phyloP scores from a whole-genome alignment of 169 alveolate species.

The Eimeria maxima region DNA sequence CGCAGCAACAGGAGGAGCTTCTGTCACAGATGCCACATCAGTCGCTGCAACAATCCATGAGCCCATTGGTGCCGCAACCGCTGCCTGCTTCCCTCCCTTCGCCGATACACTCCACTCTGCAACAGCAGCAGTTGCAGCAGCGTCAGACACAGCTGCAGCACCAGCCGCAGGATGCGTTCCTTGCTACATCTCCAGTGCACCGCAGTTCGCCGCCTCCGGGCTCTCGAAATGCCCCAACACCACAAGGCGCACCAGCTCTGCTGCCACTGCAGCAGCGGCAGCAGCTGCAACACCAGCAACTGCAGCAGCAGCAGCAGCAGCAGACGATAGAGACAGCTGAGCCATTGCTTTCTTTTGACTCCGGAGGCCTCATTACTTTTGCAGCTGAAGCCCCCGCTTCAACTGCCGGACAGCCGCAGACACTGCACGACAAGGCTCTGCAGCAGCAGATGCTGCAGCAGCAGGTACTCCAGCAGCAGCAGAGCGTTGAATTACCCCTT shows the following conservation, averaged over 20 bases:
- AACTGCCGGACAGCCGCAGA: background rate
- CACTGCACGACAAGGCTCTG: background rate
- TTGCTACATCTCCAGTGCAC: background rate
- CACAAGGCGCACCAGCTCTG: background rate
- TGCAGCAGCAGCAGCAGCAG: slow-evolving; percentile 50
- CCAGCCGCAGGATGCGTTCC: slow-evolving; percentile 20
- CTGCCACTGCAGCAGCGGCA: slow-evolving; percentile 38
- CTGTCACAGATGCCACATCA: slow-evolving; percentile 1
- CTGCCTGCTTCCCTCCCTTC: background rate
- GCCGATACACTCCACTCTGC: background rate
- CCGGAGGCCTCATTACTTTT: slow-evolving; percentile 38
- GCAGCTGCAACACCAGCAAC: slow-evolving; percentile 46
- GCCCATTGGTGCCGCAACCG: background rate
- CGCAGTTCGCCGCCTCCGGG: background rate
- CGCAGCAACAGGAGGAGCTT: slow-evolving; percentile 11
- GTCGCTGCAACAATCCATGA: background rate
- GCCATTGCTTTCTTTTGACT: background rate
- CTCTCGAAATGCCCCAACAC: background rate
- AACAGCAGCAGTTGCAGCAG: slow-evolving; percentile 3
- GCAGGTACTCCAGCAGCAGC: slow-evolving; percentile 54
- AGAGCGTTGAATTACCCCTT: background rate
- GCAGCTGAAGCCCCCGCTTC: slow-evolving; percentile 56
- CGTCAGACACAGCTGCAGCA: slow-evolving; percentile 1
- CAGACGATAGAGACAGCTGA: slow-evolving; percentile 21
- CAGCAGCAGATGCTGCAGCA: background rate